These are phyloP conservation scores for Cordia subcordata DNA, from an alignment of 257 asterid genomes.

Conservation along the genomic window DNA sequence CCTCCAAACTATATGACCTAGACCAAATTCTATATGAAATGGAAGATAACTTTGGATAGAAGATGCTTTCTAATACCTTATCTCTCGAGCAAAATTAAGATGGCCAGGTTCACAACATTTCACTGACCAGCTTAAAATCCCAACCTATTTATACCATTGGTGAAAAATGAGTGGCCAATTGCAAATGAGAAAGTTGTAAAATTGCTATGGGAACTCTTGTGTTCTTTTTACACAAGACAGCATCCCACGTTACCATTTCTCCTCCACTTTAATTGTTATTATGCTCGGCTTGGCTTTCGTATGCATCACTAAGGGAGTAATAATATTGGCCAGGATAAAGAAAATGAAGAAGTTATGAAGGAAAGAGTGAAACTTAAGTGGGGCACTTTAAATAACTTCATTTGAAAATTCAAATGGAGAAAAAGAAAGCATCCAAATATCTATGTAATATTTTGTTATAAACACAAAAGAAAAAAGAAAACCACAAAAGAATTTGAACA, in stretches of 20 bases:
- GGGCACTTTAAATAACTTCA: too few species aligned
- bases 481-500: too few species aligned
- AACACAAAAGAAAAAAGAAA: too few species aligned
- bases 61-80: slow-evolving; percentile 57
- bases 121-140: slow-evolving; percentile 65
- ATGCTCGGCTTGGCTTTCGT: slow-evolving; percentile 28
- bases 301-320: slow-evolving; percentile 29
- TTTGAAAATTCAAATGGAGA: too few species aligned
- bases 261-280: slow-evolving; percentile 24
- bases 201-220: slow-evolving; percentile 75
- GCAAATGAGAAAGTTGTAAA: slow-evolving; percentile 88
- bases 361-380: not conserved
- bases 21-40: slow-evolving; percentile 37
- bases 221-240: slow-evolving; percentile 65
- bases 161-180: slow-evolving; percentile 94
- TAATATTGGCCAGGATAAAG: slow-evolving; percentile 41
- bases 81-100: slow-evolving; percentile 63
- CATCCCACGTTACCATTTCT: slow-evolving; percentile 62
- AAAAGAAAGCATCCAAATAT: too few species aligned
- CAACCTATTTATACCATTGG: slow-evolving; percentile 84
- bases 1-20: slow-evolving; percentile 76
- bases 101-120: slow-evolving; percentile 85
- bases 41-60: slow-evolving; percentile 57
- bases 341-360: not conserved
- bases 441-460: too few species aligned